Conservation (phyloP, 1,139 yeast genomes). For the Geotrichum citri-aurantii region DNA sequence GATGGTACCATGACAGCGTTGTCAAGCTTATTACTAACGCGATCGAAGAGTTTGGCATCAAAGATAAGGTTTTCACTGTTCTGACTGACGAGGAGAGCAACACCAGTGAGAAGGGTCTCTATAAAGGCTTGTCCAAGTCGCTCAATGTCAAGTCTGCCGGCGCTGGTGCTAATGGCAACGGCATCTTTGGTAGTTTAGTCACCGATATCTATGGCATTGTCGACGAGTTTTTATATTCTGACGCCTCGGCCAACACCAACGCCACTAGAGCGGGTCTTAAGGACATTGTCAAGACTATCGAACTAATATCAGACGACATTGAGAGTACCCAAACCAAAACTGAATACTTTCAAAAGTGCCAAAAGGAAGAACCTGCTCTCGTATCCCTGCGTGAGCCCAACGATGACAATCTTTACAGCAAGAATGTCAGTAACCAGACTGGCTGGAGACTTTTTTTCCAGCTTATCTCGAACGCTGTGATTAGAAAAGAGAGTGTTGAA, state of each 20-base stretch:
- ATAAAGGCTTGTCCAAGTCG: constrained; percentile 5
- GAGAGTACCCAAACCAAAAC: constrained; percentile 10
- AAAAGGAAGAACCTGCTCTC: constrained; percentile 8
- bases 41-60: constrained; percentile 14
- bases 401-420: constrained; percentile 15
- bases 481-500: constrained; percentile 13
- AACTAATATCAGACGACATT: constrained; percentile 15
- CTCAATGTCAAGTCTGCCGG: not conserved
- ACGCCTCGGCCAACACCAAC: not conserved
- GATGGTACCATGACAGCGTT: constrained; percentile 17
- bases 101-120: not conserved
- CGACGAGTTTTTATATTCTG: constrained; percentile 10
- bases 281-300: constrained; percentile 15
- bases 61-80: constrained; percentile 16
- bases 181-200: constrained; percentile 11
- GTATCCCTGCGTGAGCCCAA: constrained; percentile 15
- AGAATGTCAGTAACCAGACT: constrained; percentile 16
- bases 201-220: constrained; percentile 12
- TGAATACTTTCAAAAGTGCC: constrained; percentile 15
- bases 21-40: constrained; percentile 13
- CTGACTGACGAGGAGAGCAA: constrained; percentile 10
- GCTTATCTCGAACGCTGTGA: constrained; percentile 11
- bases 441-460: constrained; percentile 17
- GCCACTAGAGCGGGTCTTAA: not conserved
- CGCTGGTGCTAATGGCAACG: not conserved